Evolutionary conservation across 257 asterid genomes (phyloP).

Genomic region (Solanum boliviense): DNA sequence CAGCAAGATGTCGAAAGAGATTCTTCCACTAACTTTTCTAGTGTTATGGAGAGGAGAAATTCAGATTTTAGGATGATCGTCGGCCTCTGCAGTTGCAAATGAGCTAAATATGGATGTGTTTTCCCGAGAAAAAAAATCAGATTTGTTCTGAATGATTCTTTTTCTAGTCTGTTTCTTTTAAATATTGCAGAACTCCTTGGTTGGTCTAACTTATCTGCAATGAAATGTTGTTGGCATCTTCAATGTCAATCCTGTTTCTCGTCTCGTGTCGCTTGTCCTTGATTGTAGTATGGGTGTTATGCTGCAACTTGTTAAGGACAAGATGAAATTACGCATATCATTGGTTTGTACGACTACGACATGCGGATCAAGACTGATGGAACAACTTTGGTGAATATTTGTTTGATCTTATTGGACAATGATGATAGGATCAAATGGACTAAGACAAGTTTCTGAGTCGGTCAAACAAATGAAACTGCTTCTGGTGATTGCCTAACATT

Average conservation of each 20-base stretch:
- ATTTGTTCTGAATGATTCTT: not conserved
- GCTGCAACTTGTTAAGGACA: not conserved
- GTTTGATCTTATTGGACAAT: not conserved
- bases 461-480: not conserved
- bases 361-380: not conserved
- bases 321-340: not conserved
- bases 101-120: not conserved
- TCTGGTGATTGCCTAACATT: not conserved
- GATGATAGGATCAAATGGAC: not conserved
- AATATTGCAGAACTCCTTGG: not conserved
- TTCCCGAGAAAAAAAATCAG: not conserved
- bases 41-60: not conserved
- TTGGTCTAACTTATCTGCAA: not conserved
- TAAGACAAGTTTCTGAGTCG: not conserved
- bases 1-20: constrained; percentile 75
- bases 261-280: not conserved
- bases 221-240: not conserved
- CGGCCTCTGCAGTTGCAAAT: not conserved
- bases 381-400: not conserved
- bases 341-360: not conserved
- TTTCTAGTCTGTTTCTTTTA: not conserved
- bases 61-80: not conserved
- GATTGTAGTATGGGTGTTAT: not conserved
- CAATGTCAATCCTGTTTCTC: not conserved
- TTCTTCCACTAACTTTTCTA: constrained; percentile 53